A percentile compares a stretch with the other conserved stretches of the same genome.
Conservation (phyloP, 1,284 basidiomycete species). For the Ustilago loliicola region DNA sequence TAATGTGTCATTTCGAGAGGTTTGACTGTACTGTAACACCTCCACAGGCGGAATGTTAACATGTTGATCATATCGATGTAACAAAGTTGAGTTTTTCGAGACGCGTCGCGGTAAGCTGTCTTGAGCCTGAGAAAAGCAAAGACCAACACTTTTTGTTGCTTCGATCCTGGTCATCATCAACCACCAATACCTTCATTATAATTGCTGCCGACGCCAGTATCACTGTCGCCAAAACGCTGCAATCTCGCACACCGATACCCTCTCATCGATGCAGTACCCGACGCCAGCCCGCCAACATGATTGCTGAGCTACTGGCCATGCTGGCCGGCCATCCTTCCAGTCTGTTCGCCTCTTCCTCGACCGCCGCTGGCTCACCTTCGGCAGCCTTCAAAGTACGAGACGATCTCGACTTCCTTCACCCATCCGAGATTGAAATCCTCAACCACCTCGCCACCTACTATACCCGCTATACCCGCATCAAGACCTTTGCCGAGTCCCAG, state of each 20-base stretch:
- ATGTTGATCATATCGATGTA: not conserved
- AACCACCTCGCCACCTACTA: conserved; percentile 48
- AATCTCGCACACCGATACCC: not conserved
- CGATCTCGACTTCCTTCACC: conserved; percentile 44
- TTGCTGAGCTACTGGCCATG: conserved; percentile 53
- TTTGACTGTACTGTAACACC: too few relatives aligned
- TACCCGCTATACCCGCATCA: conserved; percentile 44
- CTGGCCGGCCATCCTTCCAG: conserved; percentile 55
- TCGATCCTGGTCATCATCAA: conserved; percentile 9
- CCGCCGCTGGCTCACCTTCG: not conserved
- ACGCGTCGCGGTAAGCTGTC: conserved; percentile 36
- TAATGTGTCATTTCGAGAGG: too few relatives aligned
- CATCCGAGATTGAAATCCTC: conserved; percentile 48
- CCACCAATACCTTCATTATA: not conserved
- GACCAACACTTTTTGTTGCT: conserved; percentile 31
- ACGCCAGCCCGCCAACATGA: conserved; percentile 19
- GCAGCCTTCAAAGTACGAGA: conserved; percentile 34
- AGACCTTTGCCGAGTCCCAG: conserved; percentile 40
- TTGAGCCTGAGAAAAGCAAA: not conserved
- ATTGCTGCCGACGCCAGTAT: not conserved
- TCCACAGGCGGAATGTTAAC: not conserved
- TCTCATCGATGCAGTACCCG: not conserved
- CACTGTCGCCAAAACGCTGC: not conserved
- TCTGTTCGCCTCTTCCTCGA: conserved; percentile 48
- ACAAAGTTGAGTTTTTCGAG: conserved; percentile 1